Percentiles rank a stretch among this genome's conserved stretches.
Evolutionary conservation across 768 basidiomycete species (phyloP).

Genomic region (Mycena alexandri): DNA sequence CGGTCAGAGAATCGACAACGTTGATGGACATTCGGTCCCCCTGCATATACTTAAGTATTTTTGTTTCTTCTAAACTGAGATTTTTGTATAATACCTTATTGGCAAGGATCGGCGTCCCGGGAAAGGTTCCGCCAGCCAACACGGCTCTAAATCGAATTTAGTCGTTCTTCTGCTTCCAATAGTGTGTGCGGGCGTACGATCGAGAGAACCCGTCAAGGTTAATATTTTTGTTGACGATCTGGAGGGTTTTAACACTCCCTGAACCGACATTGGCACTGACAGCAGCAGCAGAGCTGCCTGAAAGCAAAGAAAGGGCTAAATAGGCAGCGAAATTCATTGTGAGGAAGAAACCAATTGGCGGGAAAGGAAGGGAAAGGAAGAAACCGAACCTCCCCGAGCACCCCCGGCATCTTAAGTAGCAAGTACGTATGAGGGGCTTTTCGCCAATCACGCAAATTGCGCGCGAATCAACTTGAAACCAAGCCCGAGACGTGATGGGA

Average conservation of each 20-base stretch:
- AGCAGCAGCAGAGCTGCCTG: conserved; percentile 3
- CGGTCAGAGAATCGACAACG: conserved; percentile 53
- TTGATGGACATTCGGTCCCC: conserved; percentile 52
- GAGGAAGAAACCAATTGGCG: background rate
- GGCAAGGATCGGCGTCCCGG: conserved; percentile 56
- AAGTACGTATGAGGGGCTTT: no score
- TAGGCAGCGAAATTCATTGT: conserved; percentile 6
- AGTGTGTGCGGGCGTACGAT: conserved; percentile 1
- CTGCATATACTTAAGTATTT: conserved; percentile 15
- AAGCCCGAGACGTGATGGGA: no score
- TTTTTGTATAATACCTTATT: conserved; percentile 46
- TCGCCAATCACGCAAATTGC: no score
- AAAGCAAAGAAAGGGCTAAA: conserved; percentile 17
- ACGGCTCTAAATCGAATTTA: conserved; percentile 46
- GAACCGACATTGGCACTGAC: background rate
- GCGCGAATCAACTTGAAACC: no score
- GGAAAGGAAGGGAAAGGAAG: background rate
- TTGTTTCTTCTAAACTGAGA: background rate
- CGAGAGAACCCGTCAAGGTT: conserved; percentile 52
- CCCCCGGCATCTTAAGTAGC: no score
- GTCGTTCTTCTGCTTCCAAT: background rate
- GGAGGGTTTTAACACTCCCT: background rate
- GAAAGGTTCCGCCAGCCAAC: conserved; percentile 50
- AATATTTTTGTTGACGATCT: conserved; percentile 50
- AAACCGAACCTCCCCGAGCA: background rate